These are phyloP conservation scores for Alternaria brassicicola DNA, from an alignment of 2,329 filamentous ascomycete genomes.

Conservation along the genomic window DNA sequence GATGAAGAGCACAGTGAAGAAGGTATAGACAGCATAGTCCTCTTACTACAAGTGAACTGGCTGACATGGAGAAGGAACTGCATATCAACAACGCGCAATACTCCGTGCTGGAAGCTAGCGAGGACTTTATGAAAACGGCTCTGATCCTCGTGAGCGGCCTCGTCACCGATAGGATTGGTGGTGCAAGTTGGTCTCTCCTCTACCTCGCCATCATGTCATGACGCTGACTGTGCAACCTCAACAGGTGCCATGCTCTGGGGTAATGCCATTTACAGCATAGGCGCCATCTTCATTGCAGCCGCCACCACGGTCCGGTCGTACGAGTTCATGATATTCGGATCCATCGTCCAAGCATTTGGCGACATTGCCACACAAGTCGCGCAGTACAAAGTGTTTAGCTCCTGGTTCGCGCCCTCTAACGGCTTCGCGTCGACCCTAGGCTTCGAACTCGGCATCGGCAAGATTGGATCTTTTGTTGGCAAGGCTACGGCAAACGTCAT, in stretches of 20 bases:
- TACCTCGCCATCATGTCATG: background rate
- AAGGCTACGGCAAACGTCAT: slow-evolving; percentile 67
- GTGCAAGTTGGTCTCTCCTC: slow-evolving; percentile 48
- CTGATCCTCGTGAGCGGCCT: slow-evolving; percentile 62
- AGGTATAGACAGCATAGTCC: slow-evolving; percentile 36
- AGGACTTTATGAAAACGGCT: slow-evolving; percentile 66
- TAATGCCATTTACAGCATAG: slow-evolving; percentile 65
- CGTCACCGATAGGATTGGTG: slow-evolving; percentile 64
- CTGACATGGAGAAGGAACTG: slow-evolving; percentile 49
- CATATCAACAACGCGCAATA: slow-evolving; percentile 66
- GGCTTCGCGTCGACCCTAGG: slow-evolving; percentile 68
- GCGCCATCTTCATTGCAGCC: slow-evolving; percentile 64
- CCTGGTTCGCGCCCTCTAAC: slow-evolving; percentile 67
- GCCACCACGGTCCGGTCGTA: slow-evolving; percentile 63
- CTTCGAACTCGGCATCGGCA: slow-evolving; percentile 66
- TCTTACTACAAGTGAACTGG: background rate
- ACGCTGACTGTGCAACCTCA: background rate
- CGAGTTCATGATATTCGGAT: slow-evolving; percentile 65
- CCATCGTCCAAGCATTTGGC: slow-evolving; percentile 63
- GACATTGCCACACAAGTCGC: slow-evolving; percentile 69
- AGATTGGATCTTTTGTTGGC: slow-evolving; percentile 66
- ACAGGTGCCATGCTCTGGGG: slow-evolving; percentile 63
- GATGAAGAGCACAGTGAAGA: slow-evolving; percentile 67
- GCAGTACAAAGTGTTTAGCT: slow-evolving; percentile 69
- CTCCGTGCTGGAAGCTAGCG: slow-evolving; percentile 64